phyloP scores from a whole-genome alignment of 2,329 filamentous ascomycete species.

The Macrophomina tecta region DNA sequence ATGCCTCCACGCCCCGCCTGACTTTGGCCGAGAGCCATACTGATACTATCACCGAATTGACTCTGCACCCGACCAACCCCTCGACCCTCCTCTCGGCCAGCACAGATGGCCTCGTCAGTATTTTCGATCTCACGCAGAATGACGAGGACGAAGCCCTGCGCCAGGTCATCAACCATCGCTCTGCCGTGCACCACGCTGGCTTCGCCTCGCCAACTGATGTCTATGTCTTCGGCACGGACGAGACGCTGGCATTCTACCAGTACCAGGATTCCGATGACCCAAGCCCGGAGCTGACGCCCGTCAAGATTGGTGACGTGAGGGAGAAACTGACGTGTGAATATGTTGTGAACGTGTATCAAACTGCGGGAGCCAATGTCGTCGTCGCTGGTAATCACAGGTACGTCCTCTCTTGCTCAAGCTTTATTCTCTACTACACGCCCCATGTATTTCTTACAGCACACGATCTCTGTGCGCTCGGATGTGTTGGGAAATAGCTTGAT shows the following conservation, averaged over 20 bases:
- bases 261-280: conserved; percentile 64
- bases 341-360: conserved; percentile 69
- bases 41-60: conserved; percentile 66
- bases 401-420: conserved; percentile 36
- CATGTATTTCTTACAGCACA: no score
- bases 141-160: conserved; percentile 79
- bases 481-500: not conserved
- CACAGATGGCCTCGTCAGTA: conserved; percentile 79
- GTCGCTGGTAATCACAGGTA: conserved; percentile 73
- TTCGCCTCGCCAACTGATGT: conserved; percentile 65
- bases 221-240: conserved; percentile 78
- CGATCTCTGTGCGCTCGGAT: no score
- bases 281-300: conserved; percentile 49
- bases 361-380: conserved; percentile 65
- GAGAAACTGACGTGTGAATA: conserved; percentile 73
- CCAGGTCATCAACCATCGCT: conserved; percentile 78
- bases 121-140: conserved; percentile 69
- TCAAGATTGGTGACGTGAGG: conserved; percentile 71
- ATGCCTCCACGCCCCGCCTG: conserved; percentile 40
- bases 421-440: no score
- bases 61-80: conserved; percentile 66
- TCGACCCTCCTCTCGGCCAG: conserved; percentile 75
- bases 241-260: conserved; percentile 76
- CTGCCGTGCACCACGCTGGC: conserved; percentile 75
- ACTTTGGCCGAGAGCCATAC: conserved; percentile 55